phyloP scores from a whole-genome alignment of 1,284 basidiomycete genomes.

The Ustilago crameri region DNA sequence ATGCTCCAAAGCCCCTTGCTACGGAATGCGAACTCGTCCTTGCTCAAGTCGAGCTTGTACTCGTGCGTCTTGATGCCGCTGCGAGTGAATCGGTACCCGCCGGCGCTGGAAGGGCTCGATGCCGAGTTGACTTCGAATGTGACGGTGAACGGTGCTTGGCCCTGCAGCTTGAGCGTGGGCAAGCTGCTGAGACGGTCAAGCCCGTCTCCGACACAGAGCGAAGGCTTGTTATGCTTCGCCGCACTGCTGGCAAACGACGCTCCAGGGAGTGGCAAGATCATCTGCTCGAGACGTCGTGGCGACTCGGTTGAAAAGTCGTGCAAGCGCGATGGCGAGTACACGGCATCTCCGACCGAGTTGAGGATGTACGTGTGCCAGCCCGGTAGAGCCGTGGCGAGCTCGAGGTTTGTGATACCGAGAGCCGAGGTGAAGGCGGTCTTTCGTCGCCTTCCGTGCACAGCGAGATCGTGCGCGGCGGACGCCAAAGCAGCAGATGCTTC shows the following conservation, averaged over 20 bases:
- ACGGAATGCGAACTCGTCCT: conserved; percentile 82
- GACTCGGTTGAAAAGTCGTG: conserved; percentile 73
- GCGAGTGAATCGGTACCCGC: conserved; percentile 72
- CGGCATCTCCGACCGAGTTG: conserved; percentile 83
- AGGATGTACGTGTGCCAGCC: conserved; percentile 90
- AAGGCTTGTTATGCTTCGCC: conserved; percentile 71
- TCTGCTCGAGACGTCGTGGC: conserved; percentile 53
- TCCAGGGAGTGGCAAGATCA: conserved; percentile 53
- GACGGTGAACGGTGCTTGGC: conserved; percentile 87
- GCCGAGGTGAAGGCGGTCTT: conserved; percentile 80
- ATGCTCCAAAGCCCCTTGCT: conserved; percentile 77
- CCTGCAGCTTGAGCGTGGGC: conserved; percentile 72
- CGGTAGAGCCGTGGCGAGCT: conserved; percentile 80
- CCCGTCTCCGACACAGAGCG: conserved; percentile 73
- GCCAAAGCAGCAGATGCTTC: conserved; percentile 39
- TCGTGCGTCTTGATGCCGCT: conserved; percentile 76
- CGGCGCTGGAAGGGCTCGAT: conserved; percentile 48
- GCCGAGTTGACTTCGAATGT: conserved; percentile 74
- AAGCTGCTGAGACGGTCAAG: conserved; percentile 33
- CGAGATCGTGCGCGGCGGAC: conserved; percentile 55
- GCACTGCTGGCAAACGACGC: conserved; percentile 33
- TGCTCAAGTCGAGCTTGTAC: conserved; percentile 79
- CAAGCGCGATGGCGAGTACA: conserved; percentile 72
- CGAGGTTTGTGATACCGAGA: conserved; percentile 82
- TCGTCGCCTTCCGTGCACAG: conserved; percentile 38